These are phyloP conservation scores for Fusarium vanettenii DNA, from an alignment of 2,329 filamentous ascomycete genomes.

Conservation along the genomic window DNA sequence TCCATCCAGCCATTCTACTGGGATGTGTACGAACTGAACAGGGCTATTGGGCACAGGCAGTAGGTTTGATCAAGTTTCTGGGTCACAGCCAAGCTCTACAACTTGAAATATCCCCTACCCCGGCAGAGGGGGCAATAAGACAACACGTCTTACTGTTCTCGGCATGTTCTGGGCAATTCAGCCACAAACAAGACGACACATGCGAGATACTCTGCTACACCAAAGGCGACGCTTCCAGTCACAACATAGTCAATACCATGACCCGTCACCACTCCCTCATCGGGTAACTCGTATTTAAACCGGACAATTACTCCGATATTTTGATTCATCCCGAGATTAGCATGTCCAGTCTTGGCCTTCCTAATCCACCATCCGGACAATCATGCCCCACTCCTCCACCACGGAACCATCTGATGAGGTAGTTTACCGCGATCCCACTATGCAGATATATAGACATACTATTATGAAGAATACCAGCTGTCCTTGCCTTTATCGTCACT, in stretches of 20 bases:
- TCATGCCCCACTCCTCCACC: background rate
- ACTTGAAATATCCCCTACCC: fast-evolving
- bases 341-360: background rate
- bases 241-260: background rate
- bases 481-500: background rate
- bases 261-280: background rate
- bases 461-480: background rate
- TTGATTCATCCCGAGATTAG: background rate
- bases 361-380: background rate
- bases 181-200: background rate
- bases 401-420: background rate
- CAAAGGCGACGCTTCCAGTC: background rate
- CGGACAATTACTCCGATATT: background rate
- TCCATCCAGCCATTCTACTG: conserved; percentile 51
- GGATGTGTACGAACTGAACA: conserved; percentile 46
- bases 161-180: background rate
- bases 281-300: background rate
- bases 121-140: background rate
- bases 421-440: background rate
- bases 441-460: background rate
- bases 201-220: background rate
- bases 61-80: background rate
- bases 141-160: background rate
- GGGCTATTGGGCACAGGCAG: conserved; percentile 31
- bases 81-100: background rate